Base-by-base conservation (phyloP, 352 stramenopile species). In the Blastocystis sp. region DNA sequence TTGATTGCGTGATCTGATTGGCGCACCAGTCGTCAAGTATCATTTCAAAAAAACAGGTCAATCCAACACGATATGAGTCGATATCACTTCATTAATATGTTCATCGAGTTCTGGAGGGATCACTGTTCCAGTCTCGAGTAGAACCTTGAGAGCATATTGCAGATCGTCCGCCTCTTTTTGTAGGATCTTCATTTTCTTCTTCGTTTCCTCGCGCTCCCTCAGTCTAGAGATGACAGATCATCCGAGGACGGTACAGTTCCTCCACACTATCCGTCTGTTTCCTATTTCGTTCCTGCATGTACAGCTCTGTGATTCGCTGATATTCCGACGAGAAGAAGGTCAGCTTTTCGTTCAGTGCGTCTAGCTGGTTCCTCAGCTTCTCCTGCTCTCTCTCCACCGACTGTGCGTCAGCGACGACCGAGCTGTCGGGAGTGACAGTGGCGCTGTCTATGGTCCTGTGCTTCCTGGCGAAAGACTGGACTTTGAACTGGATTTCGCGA, bases 311-410 rank as follows among this genome's bases (percentile, higher is more conserved):
- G 30, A 81, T 63, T 6, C 70, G 39, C 24, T 81, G 70, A 43
- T 63, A 81, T 26, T 81, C 70, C 24, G 70, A 34, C 7, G 70
- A 81, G 70, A 81, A 81, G 26, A 81, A 81, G n/a, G 63, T 50
- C 6, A 81, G 34, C 55, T 81, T 81, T 3, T 62, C 70, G 50
- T 81, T 81, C 18, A 81, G 54, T 62, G 45, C 70, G n/a, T 81
- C 70, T 9, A 81, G 26, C 24, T 81, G 45, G 18, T 11, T 39
- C 24, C 16, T 18, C 7, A 81, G 70, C 45, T 26, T 3, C 37
- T 41, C 55, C 24, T 81, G 53, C 50, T 81, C 70, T 41, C 45
- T 62, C 37, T 81, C 70, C 55, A 45, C 43, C 45, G 9, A 45
- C 39, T 81, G 39, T 8, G 55, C 9, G 55, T 81, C 70, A 41